These are phyloP conservation scores for Pythium guiyangense DNA, from an alignment of 352 stramenopile genomes.

Conservation along the genomic window DNA sequence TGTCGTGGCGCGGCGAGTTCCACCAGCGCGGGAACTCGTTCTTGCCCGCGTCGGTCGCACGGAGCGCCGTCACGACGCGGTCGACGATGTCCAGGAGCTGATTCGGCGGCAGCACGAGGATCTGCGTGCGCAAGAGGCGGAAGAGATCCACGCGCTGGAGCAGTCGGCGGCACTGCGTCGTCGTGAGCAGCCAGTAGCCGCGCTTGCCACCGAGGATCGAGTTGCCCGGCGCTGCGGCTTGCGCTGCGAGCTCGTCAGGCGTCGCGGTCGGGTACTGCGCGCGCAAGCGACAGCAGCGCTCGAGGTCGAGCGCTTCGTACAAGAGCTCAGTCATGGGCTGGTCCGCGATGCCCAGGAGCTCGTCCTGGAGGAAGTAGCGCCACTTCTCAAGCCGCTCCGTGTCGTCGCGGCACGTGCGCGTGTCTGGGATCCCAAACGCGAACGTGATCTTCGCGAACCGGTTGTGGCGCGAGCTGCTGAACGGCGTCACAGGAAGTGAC, in stretches of 20 bases:
- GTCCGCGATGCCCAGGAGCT: slow-evolving; percentile 28
- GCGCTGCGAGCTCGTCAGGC: slow-evolving; percentile 7
- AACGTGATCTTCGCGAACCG: slow-evolving; percentile 80
- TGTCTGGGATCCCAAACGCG: slow-evolving; percentile 71
- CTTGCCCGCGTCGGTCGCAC: neutral
- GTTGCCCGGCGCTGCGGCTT: neutral
- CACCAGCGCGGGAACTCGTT: slow-evolving; percentile 65
- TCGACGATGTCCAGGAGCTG: slow-evolving; percentile 60
- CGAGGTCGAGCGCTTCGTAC: slow-evolving; percentile 53
- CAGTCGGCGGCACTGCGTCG: slow-evolving; percentile 51
- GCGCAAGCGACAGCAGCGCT: slow-evolving; percentile 50
- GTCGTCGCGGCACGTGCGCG: slow-evolving; percentile 43
- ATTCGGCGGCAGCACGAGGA: slow-evolving; percentile 57
- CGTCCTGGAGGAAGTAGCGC: slow-evolving; percentile 71
- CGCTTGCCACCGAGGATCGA: slow-evolving; percentile 67
- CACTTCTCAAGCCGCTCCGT: slow-evolving; percentile 65
- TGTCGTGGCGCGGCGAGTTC: slow-evolving; percentile 68
- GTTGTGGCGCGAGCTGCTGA: slow-evolving; percentile 32
- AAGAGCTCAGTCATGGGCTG: slow-evolving; percentile 41
- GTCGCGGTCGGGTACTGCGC: slow-evolving; percentile 2
- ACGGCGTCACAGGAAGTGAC: neutral
- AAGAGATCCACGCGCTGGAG: slow-evolving; percentile 83
- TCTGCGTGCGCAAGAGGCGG: slow-evolving; percentile 56
- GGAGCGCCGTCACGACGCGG: slow-evolving; percentile 38
- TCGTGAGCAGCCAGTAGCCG: slow-evolving; percentile 55